Base-by-base conservation (phyloP, 2,329 filamentous ascomycete genomes). In the Aureobasidium sp. region DNA sequence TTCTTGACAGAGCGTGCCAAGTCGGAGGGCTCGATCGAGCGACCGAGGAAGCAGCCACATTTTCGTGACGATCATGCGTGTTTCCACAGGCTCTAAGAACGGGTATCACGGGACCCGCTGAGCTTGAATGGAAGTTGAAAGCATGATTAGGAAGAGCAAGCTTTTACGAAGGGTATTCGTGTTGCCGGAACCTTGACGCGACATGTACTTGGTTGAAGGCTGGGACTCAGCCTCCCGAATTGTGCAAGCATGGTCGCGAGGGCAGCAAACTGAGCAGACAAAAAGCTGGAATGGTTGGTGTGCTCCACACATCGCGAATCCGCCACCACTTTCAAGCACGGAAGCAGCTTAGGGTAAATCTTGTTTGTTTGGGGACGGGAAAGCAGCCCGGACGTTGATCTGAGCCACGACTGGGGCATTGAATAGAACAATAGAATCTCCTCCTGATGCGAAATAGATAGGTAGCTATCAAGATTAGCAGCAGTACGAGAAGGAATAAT, bases 41-140 rank as follows among this genome's bases (percentile, higher is more conserved):
- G 57, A 51, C 57, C 57, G 46, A 51, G 46, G 9, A 36, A 43
- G 56, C 44, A 59, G 56, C 44, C 44, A 59, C 56, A 60, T 41
- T 32, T 34, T 60, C 26, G 32, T 43, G 57, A 60, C 57, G 57
- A 60, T 60, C 57, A 60, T 60, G 46, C 41, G 32, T 61, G 43
- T 62, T 51, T 37, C 34, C 26, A 39, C 29, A 53, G 26, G 60
- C 20, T 48, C 32, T 59, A 32, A 39, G 32, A 62, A 62, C 51
- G 60, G 60, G 60, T 62, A 62, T 62, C 51, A 50, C 60, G 60
- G 51, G 60, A 62, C 51, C 60, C 60, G 50, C 50, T 41, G 20
- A 62, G 48, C 59, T 52, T 55, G 37, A 36, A 20, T n/a, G n/a
- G 20, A 36, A 43, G 29, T 41, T 24, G 48, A 62, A 53, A 62